Evolutionary conservation across 2,329 filamentous ascomycete genomes (phyloP).

Genomic region (Cercospora berteroae): DNA sequence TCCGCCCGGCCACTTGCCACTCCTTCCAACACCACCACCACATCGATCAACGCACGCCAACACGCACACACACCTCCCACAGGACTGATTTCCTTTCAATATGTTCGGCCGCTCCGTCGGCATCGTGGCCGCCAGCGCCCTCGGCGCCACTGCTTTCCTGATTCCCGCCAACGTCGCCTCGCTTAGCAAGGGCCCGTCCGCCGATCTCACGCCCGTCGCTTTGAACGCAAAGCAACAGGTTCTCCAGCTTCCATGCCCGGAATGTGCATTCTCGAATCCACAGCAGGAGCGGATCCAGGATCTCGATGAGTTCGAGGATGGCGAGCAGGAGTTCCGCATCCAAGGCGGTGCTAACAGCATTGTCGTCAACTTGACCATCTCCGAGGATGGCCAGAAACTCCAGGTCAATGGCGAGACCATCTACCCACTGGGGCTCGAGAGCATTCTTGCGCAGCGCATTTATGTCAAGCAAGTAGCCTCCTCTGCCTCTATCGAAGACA

Average conservation of each 20-base stretch:
- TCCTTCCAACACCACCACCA: neutral
- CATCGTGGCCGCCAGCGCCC: slow-evolving; percentile 30
- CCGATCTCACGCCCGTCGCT: slow-evolving; percentile 7
- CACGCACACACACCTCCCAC: neutral
- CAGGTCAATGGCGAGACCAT: slow-evolving; percentile 61
- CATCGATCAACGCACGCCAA: neutral
- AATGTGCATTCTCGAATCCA: slow-evolving; percentile 50
- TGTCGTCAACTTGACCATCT: slow-evolving; percentile 54
- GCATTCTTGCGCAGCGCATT: slow-evolving; percentile 16
- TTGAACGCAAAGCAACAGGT: slow-evolving; percentile 45
- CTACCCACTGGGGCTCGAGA: slow-evolving; percentile 44
- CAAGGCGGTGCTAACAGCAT: slow-evolving; percentile 36
- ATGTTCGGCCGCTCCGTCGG: slow-evolving; percentile 38
- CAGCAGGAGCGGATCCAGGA: slow-evolving; percentile 24
- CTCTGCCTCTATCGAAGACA: slow-evolving; percentile 25
- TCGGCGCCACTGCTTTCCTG: slow-evolving; percentile 49
- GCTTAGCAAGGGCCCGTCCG: slow-evolving; percentile 37
- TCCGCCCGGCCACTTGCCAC: neutral
- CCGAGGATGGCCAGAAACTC: slow-evolving; percentile 48
- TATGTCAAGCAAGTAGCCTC: slow-evolving; percentile 32
- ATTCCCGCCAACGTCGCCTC: slow-evolving; percentile 51
- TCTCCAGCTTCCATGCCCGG: slow-evolving; percentile 54
- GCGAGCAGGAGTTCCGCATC: slow-evolving; percentile 33
- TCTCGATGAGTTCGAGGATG: slow-evolving; percentile 20
- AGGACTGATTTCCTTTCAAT: slow-evolving; percentile 23